phyloP scores from a whole-genome alignment of 495 filamentous ascomycete genomes.

The Aspergillus taichungensis region DNA sequence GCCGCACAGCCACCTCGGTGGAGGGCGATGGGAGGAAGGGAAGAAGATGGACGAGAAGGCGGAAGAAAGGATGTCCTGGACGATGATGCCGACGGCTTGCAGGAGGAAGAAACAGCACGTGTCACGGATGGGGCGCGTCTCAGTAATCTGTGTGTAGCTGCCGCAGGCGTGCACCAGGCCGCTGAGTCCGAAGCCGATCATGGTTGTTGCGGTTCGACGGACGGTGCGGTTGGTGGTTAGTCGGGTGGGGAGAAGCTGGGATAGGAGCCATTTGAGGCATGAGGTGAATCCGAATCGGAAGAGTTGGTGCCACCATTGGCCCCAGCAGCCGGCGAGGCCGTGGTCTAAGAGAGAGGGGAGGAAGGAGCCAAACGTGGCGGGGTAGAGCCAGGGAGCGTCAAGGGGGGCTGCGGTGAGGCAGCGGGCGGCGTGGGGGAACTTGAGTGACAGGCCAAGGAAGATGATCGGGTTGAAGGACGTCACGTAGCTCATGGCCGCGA shows the following conservation, averaged over 20 bases:
- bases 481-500: constrained; percentile 44
- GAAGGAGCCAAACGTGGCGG: constrained; percentile 51
- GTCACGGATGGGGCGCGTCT: constrained; percentile 30
- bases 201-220: constrained; percentile 20
- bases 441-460: constrained; percentile 46
- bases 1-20: constrained; percentile 24
- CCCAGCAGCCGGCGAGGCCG: constrained; percentile 71
- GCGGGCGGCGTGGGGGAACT: constrained; percentile 28
- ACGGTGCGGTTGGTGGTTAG: constrained; percentile 7
- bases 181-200: constrained; percentile 50
- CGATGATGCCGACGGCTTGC: constrained; percentile 45
- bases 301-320: constrained; percentile 81
- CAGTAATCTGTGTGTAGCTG: constrained; percentile 41
- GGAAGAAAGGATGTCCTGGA: constrained; percentile 33
- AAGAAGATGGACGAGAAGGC: constrained; percentile 14
- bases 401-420: constrained; percentile 35
- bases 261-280: constrained; percentile 42
- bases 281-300: constrained; percentile 66
- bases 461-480: constrained; percentile 47
- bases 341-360: constrained; percentile 46
- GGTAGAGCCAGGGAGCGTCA: constrained; percentile 56
- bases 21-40: constrained; percentile 21
- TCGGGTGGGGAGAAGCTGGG: constrained; percentile 18
- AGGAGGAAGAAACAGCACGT: constrained; percentile 50
- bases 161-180: constrained; percentile 53